Evolutionary conservation across 306 rosid genomes (phyloP).

Genomic region (Alnus rubra): DNA sequence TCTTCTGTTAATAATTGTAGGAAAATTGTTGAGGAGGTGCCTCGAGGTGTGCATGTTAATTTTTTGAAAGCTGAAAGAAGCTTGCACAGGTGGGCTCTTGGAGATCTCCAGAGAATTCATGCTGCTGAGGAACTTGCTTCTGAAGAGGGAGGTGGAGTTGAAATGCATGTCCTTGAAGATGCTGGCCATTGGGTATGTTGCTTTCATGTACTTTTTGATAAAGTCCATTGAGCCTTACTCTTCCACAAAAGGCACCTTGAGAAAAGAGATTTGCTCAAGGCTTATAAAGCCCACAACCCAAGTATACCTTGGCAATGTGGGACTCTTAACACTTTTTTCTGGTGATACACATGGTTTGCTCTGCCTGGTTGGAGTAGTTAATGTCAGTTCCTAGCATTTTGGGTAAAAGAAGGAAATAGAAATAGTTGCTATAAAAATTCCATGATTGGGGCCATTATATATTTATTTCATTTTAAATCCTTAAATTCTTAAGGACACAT

Average conservation of each 20-base stretch:
- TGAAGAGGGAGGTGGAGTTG: conserved; percentile 97
- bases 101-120: conserved; percentile 87
- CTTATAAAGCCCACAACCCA: too few species aligned
- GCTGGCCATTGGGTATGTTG: conserved; percentile 94
- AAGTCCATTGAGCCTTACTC: too few species aligned
- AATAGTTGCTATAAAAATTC: neutral
- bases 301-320: too few species aligned
- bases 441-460: neutral
- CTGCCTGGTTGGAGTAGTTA: neutral
- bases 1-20: conserved; percentile 32
- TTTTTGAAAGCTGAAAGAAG: conserved; percentile 99
- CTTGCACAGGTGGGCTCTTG: conserved; percentile 97
- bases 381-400: neutral
- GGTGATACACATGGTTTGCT: neutral
- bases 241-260: too few species aligned
- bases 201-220: neutral
- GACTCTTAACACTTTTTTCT: too few species aligned
- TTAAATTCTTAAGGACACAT: neutral
- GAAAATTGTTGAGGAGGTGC: conserved; percentile 95
- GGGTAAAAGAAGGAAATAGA: neutral
- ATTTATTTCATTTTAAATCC: neutral
- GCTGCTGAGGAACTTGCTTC: conserved; percentile 85
- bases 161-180: conserved; percentile 98
- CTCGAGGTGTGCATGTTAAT: conserved; percentile 90
- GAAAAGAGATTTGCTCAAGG: too few species aligned